phyloP scores from a whole-genome alignment of 192 early-diverging fungal genomes.

The Nowakowskiella sp. region DNA sequence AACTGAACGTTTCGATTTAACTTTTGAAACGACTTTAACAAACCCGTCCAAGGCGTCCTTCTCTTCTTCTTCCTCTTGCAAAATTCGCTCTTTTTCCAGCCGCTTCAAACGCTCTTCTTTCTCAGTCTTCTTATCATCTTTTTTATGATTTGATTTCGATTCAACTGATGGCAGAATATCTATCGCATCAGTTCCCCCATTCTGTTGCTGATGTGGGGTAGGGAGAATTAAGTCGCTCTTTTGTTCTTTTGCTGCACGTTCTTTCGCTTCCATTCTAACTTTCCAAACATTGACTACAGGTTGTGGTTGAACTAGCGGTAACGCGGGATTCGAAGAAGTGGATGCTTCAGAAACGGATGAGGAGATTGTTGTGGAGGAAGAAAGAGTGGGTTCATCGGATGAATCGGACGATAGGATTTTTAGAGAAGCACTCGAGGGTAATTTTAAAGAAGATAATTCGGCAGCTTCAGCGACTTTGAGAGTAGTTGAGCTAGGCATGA shows the following conservation, averaged over 20 bases:
- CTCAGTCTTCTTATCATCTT: background rate
- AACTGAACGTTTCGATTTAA: no score
- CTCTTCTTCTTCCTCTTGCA: slow-evolving; percentile 25
- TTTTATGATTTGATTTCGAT: background rate
- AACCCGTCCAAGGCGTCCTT: slow-evolving; percentile 29
- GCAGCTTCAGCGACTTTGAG: no score
- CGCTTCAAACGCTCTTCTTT: background rate
- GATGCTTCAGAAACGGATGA: no score
- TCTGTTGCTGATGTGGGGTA: no score
- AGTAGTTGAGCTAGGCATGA: no score
- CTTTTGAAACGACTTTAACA: slow-evolving; percentile 32
- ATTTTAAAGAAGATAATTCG: no score
- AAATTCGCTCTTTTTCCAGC: slow-evolving; percentile 19
- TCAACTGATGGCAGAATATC: background rate
- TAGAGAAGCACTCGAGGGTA: no score
- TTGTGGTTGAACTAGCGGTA: no score
- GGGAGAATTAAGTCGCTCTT: background rate
- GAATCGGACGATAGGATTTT: no score
- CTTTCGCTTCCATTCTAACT: slow-evolving; percentile 25
- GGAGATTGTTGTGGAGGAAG: no score
- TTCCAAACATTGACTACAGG: slow-evolving; percentile 45
- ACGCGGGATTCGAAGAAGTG: no score
- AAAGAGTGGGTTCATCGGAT: no score
- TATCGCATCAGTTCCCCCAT: background rate
- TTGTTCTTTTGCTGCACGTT: background rate